Percentiles rank a stretch among this genome's conserved stretches.
phyloP scores from a whole-genome alignment of 1,284 basidiomycete genomes.

The Rhodofomes roseus region DNA sequence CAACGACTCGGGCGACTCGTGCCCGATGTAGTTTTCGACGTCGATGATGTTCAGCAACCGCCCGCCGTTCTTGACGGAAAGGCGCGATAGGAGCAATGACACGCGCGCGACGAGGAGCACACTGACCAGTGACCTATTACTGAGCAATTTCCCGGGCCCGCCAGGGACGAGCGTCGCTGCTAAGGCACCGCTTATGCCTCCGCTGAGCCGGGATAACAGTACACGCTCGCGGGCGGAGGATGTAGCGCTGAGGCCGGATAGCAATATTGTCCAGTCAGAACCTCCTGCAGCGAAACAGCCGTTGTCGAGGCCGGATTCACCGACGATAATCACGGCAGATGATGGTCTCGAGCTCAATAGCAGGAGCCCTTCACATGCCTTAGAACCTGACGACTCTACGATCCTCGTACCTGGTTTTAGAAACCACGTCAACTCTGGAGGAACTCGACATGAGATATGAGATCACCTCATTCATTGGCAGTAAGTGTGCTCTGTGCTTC shows the following conservation, averaged over 20 bases:
- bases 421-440: slow-evolving; percentile 37
- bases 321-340: slow-evolving; percentile 7
- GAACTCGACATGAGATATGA: slow-evolving; percentile 65
- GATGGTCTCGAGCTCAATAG: slow-evolving; percentile 15
- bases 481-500: slow-evolving; percentile 34
- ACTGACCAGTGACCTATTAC: slow-evolving; percentile 57
- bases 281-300: slow-evolving; percentile 5
- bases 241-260: not conserved
- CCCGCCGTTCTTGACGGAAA: not conserved
- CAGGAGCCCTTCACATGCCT: slow-evolving; percentile 25
- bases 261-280: not conserved
- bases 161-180: slow-evolving; percentile 34
- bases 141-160: slow-evolving; percentile 67
- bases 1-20: slow-evolving; percentile 1
- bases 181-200: slow-evolving; percentile 4
- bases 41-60: not conserved
- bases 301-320: slow-evolving; percentile 23
- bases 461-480: slow-evolving; percentile 72
- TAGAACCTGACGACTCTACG: slow-evolving; percentile 22
- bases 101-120: slow-evolving; percentile 27
- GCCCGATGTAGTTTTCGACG: not conserved
- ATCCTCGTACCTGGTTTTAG: slow-evolving; percentile 10
- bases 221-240: not conserved
- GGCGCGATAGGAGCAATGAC: not conserved
- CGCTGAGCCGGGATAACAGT: not conserved